These are phyloP conservation scores for Sindora glabra DNA, from an alignment of 306 rosid genomes.

Conservation along the genomic window DNA sequence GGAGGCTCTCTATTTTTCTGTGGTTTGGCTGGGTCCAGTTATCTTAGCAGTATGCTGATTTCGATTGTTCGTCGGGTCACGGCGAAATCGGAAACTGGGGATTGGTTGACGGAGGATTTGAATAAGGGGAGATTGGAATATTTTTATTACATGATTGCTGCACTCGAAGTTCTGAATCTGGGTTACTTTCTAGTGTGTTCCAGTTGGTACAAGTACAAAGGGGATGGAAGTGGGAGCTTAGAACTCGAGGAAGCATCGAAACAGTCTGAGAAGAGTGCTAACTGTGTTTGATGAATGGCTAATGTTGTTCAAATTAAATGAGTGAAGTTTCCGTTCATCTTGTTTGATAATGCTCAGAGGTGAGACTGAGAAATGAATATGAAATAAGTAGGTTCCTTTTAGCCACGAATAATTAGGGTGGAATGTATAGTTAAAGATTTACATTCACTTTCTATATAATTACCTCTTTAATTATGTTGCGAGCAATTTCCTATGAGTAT, in stretches of 20 bases:
- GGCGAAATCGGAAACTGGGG: conserved; percentile 15
- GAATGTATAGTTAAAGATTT: too few species aligned
- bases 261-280: not conserved
- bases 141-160: conserved; percentile 37
- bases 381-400: too few species aligned
- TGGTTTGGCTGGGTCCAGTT: conserved; percentile 37
- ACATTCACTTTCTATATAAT: too few species aligned
- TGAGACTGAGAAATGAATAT: too few species aligned
- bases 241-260: conserved; percentile 2
- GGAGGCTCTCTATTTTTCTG: conserved; percentile 48
- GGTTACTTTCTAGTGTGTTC: conserved; percentile 39
- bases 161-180: conserved; percentile 19
- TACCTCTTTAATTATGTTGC: too few species aligned
- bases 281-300: conserved; percentile 4
- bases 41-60: conserved; percentile 38
- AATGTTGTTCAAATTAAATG: too few species aligned
- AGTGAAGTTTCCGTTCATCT: too few species aligned
- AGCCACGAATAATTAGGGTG: too few species aligned
- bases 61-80: conserved; percentile 24
- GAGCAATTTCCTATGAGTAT: too few species aligned
- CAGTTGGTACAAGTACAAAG: conserved; percentile 47
- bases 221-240: not conserved
- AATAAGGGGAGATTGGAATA: conserved; percentile 50
- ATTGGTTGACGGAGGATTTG: conserved; percentile 53
- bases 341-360: too few species aligned